Evolutionary conservation across 2,329 filamentous ascomycete species (phyloP).

Genomic region (Thielaviopsis musarum): DNA sequence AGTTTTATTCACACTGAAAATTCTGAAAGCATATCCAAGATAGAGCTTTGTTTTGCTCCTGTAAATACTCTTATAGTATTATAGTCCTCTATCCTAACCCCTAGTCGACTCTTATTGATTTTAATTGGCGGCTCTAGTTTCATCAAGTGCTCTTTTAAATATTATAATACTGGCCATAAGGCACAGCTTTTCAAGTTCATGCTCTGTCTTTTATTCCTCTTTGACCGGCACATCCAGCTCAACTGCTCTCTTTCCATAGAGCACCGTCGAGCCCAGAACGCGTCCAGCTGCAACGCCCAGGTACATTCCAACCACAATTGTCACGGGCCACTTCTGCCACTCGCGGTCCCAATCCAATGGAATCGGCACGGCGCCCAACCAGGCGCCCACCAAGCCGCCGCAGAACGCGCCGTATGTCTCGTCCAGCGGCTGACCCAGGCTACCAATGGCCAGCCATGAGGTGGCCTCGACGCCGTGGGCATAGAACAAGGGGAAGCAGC

Average conservation of each 20-base stretch:
- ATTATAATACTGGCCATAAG: too few species aligned
- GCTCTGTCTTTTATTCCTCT: slow-evolving; percentile 16
- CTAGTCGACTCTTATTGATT: too few species aligned
- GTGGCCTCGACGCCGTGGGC: slow-evolving; percentile 59
- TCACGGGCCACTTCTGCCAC: slow-evolving; percentile 97
- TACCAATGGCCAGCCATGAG: slow-evolving; percentile 54
- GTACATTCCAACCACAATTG: slow-evolving; percentile 71
- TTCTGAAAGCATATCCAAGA: slow-evolving; percentile 11
- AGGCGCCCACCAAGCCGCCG: slow-evolving; percentile 68
- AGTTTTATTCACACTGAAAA: slow-evolving; percentile 13
- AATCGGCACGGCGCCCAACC: slow-evolving; percentile 88
- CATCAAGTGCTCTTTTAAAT: too few species aligned
- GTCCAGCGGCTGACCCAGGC: slow-evolving; percentile 56
- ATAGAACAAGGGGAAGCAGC: slow-evolving; percentile 68
- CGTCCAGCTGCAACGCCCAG: slow-evolving; percentile 60
- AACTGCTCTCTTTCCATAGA: slow-evolving; percentile 28
- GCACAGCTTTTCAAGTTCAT: too few species aligned
- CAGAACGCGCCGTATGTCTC: slow-evolving; percentile 67
- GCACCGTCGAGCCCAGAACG: slow-evolving; percentile 35
- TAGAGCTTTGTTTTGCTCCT: background rate
- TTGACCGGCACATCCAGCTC: slow-evolving; percentile 14
- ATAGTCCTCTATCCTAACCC: too few species aligned
- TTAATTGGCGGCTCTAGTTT: too few species aligned
- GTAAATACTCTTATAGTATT: background rate
- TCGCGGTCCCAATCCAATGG: slow-evolving; percentile 97